Base-by-base conservation (phyloP, 176 grass and related monocot species). In the Neostapfia colusana region DNA sequence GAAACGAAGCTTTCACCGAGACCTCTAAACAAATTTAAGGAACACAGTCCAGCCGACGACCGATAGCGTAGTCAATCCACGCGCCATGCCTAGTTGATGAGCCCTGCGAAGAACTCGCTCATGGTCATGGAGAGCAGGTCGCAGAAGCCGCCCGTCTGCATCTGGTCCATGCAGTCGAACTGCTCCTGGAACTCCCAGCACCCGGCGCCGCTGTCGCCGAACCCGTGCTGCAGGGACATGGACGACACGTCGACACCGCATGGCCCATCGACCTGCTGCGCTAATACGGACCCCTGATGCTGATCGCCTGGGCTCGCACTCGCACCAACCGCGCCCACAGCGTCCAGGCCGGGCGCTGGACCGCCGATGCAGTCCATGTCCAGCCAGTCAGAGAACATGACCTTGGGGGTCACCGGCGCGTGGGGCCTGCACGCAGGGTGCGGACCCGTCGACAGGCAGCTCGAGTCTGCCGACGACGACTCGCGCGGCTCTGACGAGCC, bases 321-420 rank as follows among this genome's bases (percentile, higher is more conserved):
- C 31, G 50, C 57, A 36, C 49, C 83, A 56, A 63, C 17, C 46
- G 15, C 75, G 4, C 53, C 74, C 1, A 68, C 75, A 23, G 54
- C 45, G 3, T 54, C 80, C 80, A 72, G 82, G 76, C 69, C 69
- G 45, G 82, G 78, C 31, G 31, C 31, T 49, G 74, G 88, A 48
- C 58, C 35, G 9, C 39, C 79, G 76, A 67, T 23, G 76, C 75
- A 81, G 50, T 91, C 89, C 63, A 79, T 87, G 71, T 84, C 68
- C 2, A 98, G 61, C 95, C 95, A 98, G 69, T 98, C 95, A 4
- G 87, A 87, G 74, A 98, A 98, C 84, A 97, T 88, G 51, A 97
- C 87, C 87, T 93, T 97, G 45, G 94, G 91, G 24, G 82, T 42
- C 49, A 76, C 75, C 14, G 84, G 72, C 4, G 74, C 20, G 31